A percentile compares a stretch with the other conserved stretches of the same genome.
Conservation (phyloP, 1,284 basidiomycete genomes). For the Chalciporus piperatoides region DNA sequence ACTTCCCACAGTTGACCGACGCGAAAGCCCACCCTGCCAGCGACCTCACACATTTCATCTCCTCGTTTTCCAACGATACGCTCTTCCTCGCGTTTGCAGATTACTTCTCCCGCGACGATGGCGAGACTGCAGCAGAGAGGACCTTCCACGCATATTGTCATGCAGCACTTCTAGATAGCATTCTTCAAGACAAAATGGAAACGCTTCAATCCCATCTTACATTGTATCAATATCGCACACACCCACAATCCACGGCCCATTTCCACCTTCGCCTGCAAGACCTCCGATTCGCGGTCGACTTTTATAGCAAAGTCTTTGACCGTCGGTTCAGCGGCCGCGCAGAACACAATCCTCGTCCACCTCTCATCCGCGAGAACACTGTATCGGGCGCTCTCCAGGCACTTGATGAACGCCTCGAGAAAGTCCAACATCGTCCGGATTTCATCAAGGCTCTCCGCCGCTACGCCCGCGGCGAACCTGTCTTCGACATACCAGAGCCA, state of each 20-base stretch:
- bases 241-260: slow-evolving; percentile 51
- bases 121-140: slow-evolving; percentile 53
- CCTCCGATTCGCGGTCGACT: slow-evolving; percentile 65
- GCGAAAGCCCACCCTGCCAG: slow-evolving; percentile 61
- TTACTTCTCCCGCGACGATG: slow-evolving; percentile 61
- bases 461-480: slow-evolving; percentile 50
- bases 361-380: slow-evolving; percentile 66
- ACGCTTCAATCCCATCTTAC: slow-evolving; percentile 73
- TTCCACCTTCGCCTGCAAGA: slow-evolving; percentile 69
- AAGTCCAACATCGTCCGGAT: slow-evolving; percentile 38
- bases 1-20: slow-evolving; percentile 75
- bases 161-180: slow-evolving; percentile 79
- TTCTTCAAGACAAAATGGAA: slow-evolving; percentile 83
- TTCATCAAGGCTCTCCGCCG: slow-evolving; percentile 47
- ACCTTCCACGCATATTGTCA: slow-evolving; percentile 73
- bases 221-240: slow-evolving; percentile 61
- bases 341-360: slow-evolving; percentile 59
- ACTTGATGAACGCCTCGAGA: slow-evolving; percentile 54
- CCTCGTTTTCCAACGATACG: slow-evolving; percentile 77
- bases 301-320: slow-evolving; percentile 70
- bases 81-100: slow-evolving; percentile 75
- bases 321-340: slow-evolving; percentile 61
- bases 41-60: slow-evolving; percentile 79
- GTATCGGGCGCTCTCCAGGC: slow-evolving; percentile 59
- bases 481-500: slow-evolving; percentile 24